These are phyloP conservation scores for Neurospora sp. DNA, from an alignment of 495 filamentous ascomycete species.

Conservation along the genomic window DNA sequence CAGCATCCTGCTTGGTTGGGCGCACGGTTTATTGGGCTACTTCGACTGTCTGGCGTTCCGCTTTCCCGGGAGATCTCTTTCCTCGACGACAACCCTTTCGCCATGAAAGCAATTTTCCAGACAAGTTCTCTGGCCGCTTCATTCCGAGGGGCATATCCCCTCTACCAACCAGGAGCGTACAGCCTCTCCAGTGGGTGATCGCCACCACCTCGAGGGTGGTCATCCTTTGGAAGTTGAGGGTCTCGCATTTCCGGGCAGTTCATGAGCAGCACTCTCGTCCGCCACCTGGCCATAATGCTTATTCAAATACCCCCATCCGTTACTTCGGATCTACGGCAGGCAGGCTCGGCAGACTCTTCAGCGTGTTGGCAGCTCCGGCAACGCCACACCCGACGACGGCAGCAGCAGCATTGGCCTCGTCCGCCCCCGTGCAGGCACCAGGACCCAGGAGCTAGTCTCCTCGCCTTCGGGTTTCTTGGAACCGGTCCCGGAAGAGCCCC, in stretches of 20 bases:
- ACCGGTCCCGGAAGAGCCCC: neutral
- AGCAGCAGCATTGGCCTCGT: neutral
- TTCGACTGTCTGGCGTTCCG: too few relatives aligned
- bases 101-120: neutral
- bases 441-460: neutral
- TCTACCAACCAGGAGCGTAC: too few relatives aligned
- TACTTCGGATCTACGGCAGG: constrained; percentile 16
- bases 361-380: constrained; percentile 21
- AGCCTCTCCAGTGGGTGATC: too few relatives aligned
- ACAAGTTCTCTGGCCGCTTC: too few relatives aligned
- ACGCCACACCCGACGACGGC: neutral
- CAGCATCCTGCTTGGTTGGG: constrained; percentile 30
- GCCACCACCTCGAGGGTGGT: too few relatives aligned
- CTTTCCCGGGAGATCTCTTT: too few relatives aligned
- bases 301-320: neutral
- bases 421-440: too few relatives aligned
- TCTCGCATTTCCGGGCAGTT: neutral
- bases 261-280: neutral
- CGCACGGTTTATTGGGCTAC: too few relatives aligned
- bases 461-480: neutral
- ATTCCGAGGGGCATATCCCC: too few relatives aligned
- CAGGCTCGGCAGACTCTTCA: constrained; percentile 26
- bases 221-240: too few relatives aligned
- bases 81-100: neutral
- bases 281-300: neutral